These are phyloP conservation scores for Tritrichomonas musculus DNA, from an alignment of 208 protist species.

Conservation along the genomic window DNA sequence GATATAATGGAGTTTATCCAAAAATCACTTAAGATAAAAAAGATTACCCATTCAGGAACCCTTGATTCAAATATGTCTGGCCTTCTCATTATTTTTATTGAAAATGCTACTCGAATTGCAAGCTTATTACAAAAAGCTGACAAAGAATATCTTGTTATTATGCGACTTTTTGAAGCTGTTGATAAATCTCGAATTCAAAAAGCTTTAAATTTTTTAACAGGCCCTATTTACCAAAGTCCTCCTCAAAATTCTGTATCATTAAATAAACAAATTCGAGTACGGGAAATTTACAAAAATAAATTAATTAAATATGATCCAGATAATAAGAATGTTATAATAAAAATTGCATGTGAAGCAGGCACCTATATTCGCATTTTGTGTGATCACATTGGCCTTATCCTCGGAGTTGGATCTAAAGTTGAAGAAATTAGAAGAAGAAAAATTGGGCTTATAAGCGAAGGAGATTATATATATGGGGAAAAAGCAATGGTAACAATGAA, in stretches of 20 bases:
- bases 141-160: slow-evolving; percentile 97
- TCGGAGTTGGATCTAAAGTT: slow-evolving; percentile 90
- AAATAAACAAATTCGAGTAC: slow-evolving; percentile 91
- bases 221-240: slow-evolving; percentile 96
- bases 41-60: no score
- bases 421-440: slow-evolving; percentile 93
- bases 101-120: slow-evolving; percentile 96
- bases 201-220: slow-evolving; percentile 87
- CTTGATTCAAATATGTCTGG: no score
- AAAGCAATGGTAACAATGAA: slow-evolving; percentile 96
- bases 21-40: no score
- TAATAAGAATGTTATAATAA: slow-evolving; percentile 87
- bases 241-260: slow-evolving; percentile 93
- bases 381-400: slow-evolving; percentile 94
- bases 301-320: slow-evolving; percentile 95
- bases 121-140: slow-evolving; percentile 95
- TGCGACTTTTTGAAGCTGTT: slow-evolving; percentile 83
- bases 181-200: slow-evolving; percentile 62
- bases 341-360: slow-evolving; percentile 96
- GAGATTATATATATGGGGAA: no score
- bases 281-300: slow-evolving; percentile 96
- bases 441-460: slow-evolving; percentile 81
- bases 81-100: no score
- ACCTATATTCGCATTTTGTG: slow-evolving; percentile 99
- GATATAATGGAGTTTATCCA: no score